Evolutionary conservation across 1,139 yeast genomes (phyloP).

Genomic region (Diutina sp.): DNA sequence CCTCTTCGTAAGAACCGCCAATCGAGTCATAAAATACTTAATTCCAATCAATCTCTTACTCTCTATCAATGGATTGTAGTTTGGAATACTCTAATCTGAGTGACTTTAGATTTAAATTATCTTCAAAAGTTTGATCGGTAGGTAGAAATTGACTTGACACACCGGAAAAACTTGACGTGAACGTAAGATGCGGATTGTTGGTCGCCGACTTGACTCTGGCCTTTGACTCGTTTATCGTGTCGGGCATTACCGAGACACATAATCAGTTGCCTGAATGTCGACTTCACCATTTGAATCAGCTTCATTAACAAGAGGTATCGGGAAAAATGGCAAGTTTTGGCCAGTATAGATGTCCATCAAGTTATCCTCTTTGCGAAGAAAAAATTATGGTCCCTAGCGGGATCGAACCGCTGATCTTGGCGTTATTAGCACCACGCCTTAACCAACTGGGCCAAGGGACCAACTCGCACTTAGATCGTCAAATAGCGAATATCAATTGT

Average conservation of each 20-base stretch:
- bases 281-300: no score
- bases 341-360: no score
- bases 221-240: neutral
- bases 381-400: constrained; percentile 58
- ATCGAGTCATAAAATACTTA: no score
- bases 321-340: no score
- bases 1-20: neutral
- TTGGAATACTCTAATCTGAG: no score
- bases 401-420: constrained; percentile 81
- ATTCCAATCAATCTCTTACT: no score
- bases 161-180: neutral
- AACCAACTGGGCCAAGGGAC: constrained; percentile 88
- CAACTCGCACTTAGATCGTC: constrained; percentile 8
- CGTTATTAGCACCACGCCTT: constrained; percentile 87
- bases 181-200: neutral
- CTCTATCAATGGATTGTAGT: no score
- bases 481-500: no score
- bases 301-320: no score
- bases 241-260: neutral
- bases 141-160: neutral
- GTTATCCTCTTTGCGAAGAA: no score
- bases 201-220: neutral
- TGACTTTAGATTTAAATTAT: no score
- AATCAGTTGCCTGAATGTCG: no score
- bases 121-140: neutral